Base-by-base conservation (phyloP, 2,329 filamentous ascomycete genomes). In the Xylariomycetidae sp. region DNA sequence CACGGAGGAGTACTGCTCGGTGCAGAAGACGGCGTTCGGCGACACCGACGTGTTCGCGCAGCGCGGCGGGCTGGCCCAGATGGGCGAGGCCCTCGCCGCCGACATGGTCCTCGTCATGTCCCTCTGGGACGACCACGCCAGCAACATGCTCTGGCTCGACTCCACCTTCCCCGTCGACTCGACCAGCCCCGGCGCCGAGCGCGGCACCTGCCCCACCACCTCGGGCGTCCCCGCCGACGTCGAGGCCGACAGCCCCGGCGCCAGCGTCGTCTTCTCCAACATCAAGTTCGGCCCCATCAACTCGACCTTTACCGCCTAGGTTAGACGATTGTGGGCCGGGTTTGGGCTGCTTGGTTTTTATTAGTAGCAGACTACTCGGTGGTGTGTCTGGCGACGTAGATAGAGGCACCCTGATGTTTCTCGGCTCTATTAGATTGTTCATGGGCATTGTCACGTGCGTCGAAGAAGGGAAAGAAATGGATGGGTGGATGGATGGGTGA, bases 51-150 rank as follows among this genome's bases (percentile, higher is more conserved):
- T 61, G 33, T 81, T 77, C 59, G 51, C 57, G 30, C 45, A 60
- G 27, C 62, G 69, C 28, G 77, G 76, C 31, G 77, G 77, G 11
- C 50, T 79, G 36, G 54, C 62, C 9, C 55, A 53, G 16, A 77
- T 81, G 69, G 66, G 66, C 41, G 46, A 63, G 2, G 74, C 72
- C 16, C 54, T 81, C 34, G 55, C 58, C 6, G 50, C 63, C 36
- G 74, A 74, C 31, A 78, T 80, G 72, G 77, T 80, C 23, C 65
- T 81, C 16, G 74, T 79, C 47, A 67, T 81, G 66, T 67, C 62
- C 15, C 56, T 76, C 38, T 76, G 72, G 72, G 75, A 79, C 49
- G 77, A 81, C 59, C 48, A 51, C 40, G 32, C 40, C 16, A 25
- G 44, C 44, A 43, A 51, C 47, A 53, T 53, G 50, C 49, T 53